Conservation (phyloP, 331 rosid genomes). For the Telfairia occidentalis region DNA sequence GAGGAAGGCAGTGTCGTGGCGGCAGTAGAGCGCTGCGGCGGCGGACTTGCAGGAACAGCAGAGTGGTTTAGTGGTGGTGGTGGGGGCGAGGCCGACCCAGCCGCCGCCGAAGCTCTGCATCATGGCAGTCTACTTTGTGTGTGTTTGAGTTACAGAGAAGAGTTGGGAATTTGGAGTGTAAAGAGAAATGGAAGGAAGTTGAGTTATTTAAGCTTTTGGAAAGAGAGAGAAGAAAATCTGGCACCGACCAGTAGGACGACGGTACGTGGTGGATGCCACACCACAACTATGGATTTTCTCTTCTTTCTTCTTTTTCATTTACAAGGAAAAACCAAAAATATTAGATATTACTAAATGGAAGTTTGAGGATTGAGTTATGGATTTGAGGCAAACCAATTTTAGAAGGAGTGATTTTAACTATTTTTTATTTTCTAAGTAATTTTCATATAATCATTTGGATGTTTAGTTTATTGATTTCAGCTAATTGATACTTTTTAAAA, state of each 20-base stretch:
- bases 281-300: not conserved
- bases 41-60: slow-evolving; percentile 8
- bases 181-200: too few relatives aligned
- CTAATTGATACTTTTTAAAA: too few relatives aligned
- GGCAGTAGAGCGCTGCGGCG: not conserved
- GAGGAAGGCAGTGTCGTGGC: not conserved
- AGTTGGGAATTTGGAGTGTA: not conserved
- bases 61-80: not conserved
- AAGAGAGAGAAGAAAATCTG: not conserved
- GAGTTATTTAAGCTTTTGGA: not conserved
- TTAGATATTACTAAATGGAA: not conserved
- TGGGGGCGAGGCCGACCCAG: not conserved
- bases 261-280: slow-evolving; percentile 1
- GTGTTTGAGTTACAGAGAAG: too few relatives aligned
- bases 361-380: too few relatives aligned
- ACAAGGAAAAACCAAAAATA: not conserved
- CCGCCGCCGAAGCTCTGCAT: not conserved
- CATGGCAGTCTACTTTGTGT: too few relatives aligned
- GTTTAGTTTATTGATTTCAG: too few relatives aligned
- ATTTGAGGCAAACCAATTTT: too few relatives aligned
- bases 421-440: too few relatives aligned
- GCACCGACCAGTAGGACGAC: slow-evolving; percentile 4
- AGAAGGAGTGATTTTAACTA: too few relatives aligned
- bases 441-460: too few relatives aligned
- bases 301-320: not conserved